Percentiles rank a stretch among this genome's conserved stretches.
These are phyloP conservation scores for Cladophialophora carrionii DNA, from an alignment of 2,329 filamentous ascomycete genomes.

Conservation along the genomic window DNA sequence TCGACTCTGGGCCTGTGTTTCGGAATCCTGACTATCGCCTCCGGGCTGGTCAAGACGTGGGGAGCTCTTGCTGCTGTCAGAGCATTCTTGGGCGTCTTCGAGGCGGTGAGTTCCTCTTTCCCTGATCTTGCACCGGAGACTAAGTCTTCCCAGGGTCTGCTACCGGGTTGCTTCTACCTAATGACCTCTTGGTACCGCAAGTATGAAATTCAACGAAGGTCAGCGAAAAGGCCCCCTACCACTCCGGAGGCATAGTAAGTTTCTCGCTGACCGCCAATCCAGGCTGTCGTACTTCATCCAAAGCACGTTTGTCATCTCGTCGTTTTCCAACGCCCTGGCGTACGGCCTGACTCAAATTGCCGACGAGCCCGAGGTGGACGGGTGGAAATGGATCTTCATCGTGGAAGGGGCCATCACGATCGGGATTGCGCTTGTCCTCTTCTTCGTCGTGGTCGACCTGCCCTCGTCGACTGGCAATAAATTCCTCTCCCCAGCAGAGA, in stretches of 20 bases:
- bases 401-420: conserved; percentile 66
- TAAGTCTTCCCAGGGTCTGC: conserved; percentile 43
- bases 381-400: conserved; percentile 71
- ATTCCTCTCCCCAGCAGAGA: conserved; percentile 62
- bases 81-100: conserved; percentile 41
- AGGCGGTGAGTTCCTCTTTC: conserved; percentile 54
- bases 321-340: conserved; percentile 68
- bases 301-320: conserved; percentile 45
- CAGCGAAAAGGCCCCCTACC: conserved; percentile 26
- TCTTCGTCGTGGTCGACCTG: conserved; percentile 72
- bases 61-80: conserved; percentile 38
- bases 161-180: conserved; percentile 50
- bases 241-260: neutral
- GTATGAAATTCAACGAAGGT: conserved; percentile 44
- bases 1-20: conserved; percentile 18
- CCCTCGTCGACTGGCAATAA: conserved; percentile 63
- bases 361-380: conserved; percentile 58
- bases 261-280: conserved; percentile 17
- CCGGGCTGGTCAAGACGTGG: conserved; percentile 41
- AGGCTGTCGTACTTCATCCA: conserved; percentile 41
- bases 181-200: conserved; percentile 60
- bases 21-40: conserved; percentile 44
- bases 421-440: conserved; percentile 62
- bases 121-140: conserved; percentile 22
- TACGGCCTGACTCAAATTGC: conserved; percentile 67